phyloP scores from a whole-genome alignment of 2,329 filamentous ascomycete genomes.

The Diplodia mutila region DNA sequence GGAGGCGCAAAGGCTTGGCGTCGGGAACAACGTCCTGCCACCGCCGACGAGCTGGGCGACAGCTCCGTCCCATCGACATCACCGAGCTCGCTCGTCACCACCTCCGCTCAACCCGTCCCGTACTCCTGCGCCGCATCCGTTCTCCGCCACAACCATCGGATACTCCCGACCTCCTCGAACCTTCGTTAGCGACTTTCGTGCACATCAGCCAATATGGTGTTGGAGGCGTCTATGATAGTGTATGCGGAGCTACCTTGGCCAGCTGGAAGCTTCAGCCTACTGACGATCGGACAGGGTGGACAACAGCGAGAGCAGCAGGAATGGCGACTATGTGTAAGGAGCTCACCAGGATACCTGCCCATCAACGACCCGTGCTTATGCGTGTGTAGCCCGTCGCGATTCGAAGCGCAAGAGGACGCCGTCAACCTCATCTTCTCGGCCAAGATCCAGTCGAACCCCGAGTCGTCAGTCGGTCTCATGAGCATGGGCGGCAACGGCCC shows the following conservation, averaged over 20 bases:
- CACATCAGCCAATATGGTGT: conserved; percentile 76
- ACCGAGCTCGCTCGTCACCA: conserved; percentile 16
- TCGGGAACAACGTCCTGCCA: conserved; percentile 18
- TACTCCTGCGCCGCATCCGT: not conserved
- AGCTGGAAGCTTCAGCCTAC: conserved; percentile 27
- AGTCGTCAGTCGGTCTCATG: conserved; percentile 97
- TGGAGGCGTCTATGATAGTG: conserved; percentile 99
- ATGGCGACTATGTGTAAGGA: conserved; percentile 78
- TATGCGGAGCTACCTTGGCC: conserved; percentile 35
- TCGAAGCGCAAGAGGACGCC: conserved; percentile 94
- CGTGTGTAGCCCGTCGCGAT: conserved; percentile 75
- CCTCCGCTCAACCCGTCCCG: not conserved
- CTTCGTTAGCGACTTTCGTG: not conserved
- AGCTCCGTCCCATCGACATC: conserved; percentile 22
- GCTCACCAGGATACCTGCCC: not conserved
- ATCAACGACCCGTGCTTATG: conserved; percentile 28
- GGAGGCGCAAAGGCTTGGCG: conserved; percentile 23
- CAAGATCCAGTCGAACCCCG: conserved; percentile 92
- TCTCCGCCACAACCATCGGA: not conserved
- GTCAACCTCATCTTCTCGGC: conserved; percentile 94
- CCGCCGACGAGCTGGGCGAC: conserved; percentile 10
- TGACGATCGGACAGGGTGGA: conserved; percentile 67
- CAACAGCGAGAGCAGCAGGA: conserved; percentile 98
- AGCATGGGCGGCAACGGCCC: conserved; percentile 98
- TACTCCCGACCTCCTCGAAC: not conserved